Percentiles rank a stretch among this genome's conserved stretches.
These are phyloP conservation scores for Apostasia shenzhenica DNA, from an alignment of 106 monocot genomes.

Conservation along the genomic window DNA sequence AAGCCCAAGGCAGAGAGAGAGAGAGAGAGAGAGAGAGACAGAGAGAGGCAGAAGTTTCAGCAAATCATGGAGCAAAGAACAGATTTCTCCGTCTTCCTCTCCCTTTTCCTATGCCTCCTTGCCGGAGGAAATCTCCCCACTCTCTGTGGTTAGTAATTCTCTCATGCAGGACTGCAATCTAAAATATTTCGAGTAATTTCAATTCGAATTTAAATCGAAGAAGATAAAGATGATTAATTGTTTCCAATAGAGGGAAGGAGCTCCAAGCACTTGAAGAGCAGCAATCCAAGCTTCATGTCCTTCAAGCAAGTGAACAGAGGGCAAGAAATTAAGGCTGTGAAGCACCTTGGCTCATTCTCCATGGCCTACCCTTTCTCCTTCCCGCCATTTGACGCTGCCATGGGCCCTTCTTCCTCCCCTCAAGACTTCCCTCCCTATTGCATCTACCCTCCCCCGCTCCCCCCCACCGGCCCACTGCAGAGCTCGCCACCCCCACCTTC, in stretches of 20 bases:
- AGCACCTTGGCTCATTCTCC: slow-evolving; percentile 7
- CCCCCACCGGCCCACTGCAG: slow-evolving; percentile 1
- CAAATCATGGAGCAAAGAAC: slow-evolving; percentile 14
- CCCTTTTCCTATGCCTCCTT: slow-evolving; percentile 14
- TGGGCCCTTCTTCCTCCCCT: slow-evolving; percentile 33
- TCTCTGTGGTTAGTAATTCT: slow-evolving; percentile 27
- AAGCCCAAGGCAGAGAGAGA: not conserved
- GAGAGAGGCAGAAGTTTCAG: not conserved
- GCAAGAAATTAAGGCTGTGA: slow-evolving; percentile 6
- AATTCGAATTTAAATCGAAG: no score
- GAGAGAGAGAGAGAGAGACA: not conserved
- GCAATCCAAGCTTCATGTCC: not conserved
- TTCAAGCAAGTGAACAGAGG: slow-evolving; percentile 6
- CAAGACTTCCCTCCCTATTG: slow-evolving; percentile 28
- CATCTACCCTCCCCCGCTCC: slow-evolving; percentile 11
- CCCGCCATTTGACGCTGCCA: slow-evolving; percentile 24
- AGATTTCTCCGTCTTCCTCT: slow-evolving; percentile 10
- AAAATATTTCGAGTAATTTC: no score
- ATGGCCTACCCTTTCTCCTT: slow-evolving; percentile 30
- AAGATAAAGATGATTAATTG: not conserved
- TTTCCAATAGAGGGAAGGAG: slow-evolving; percentile 19
- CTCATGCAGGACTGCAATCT: no score
- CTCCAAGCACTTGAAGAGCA: slow-evolving; percentile 3
- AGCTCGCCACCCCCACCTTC: slow-evolving; percentile 8
- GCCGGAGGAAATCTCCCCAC: slow-evolving; percentile 9